Conservation (phyloP, 2,329 filamentous ascomycete species). For the Aspergillus viridinutans region DNA sequence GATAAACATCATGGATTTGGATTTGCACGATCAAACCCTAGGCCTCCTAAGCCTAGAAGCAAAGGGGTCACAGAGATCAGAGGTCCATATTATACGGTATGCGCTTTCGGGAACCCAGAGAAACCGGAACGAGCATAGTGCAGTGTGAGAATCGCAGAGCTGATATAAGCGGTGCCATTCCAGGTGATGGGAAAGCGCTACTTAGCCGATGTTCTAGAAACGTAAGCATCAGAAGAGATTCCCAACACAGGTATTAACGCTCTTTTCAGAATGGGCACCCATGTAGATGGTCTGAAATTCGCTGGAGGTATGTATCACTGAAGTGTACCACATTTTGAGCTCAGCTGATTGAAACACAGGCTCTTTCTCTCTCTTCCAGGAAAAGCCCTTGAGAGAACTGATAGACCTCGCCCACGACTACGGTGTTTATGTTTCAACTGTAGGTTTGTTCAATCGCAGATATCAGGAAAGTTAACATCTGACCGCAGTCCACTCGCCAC, state of each 20-base stretch:
- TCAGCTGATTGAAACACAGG: constrained; percentile 23
- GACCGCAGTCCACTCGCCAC: not conserved
- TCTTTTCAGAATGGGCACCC: constrained; percentile 47
- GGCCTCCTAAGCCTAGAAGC: constrained; percentile 47
- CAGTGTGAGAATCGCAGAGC: not conserved
- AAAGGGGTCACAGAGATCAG: constrained; percentile 53
- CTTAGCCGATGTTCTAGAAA: constrained; percentile 51
- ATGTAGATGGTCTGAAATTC: constrained; percentile 55
- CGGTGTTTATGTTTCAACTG: constrained; percentile 52
- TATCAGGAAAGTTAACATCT: not conserved
- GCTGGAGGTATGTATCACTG: constrained; percentile 37
- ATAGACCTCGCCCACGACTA: constrained; percentile 49
- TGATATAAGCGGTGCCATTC: constrained; percentile 1
- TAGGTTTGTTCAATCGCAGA: constrained; percentile 15
- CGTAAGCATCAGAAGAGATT: constrained; percentile 29
- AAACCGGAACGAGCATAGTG: not conserved
- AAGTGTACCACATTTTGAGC: not conserved
- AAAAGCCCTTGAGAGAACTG: constrained; percentile 44
- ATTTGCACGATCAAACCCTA: constrained; percentile 48
- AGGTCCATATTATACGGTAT: constrained; percentile 52
- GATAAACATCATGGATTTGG: constrained; percentile 49
- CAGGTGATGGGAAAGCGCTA: constrained; percentile 51
- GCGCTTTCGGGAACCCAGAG: not conserved
- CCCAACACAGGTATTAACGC: constrained; percentile 1
- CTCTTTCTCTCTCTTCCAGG: constrained; percentile 50